phyloP scores from a whole-genome alignment of 306 rosid genomes.

The Mimosa pudica region DNA sequence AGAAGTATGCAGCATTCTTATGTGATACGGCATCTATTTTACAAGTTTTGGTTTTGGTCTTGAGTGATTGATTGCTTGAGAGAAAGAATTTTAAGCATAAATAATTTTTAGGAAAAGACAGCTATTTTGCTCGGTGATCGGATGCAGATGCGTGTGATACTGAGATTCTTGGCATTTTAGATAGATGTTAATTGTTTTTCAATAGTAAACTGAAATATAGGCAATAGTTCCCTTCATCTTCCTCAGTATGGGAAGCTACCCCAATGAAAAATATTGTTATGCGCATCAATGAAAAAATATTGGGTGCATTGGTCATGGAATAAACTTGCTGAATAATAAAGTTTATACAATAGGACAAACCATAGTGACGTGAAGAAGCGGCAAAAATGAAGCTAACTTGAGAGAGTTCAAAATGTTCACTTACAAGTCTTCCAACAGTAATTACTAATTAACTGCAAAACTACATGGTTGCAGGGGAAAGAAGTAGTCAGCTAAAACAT shows the following conservation, averaged over 20 bases:
- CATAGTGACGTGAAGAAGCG: constrained; percentile 8
- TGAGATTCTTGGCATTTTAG: neutral
- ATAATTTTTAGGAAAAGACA: neutral
- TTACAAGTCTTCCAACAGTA: constrained; percentile 10
- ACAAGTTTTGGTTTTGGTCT: neutral
- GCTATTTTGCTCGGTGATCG: neutral
- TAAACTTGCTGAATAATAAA: neutral
- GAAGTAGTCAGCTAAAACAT: constrained; percentile 23
- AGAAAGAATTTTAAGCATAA: neutral
- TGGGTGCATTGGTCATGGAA: neutral
- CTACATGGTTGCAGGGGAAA: constrained; percentile 5
- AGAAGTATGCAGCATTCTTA: neutral
- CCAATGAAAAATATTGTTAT: neutral
- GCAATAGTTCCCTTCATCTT: neutral
- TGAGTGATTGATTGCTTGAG: neutral
- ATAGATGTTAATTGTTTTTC: neutral
- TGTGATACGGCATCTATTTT: neutral
- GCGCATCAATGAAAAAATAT: neutral
- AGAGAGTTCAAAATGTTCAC: constrained; percentile 22
- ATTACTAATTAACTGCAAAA: neutral
- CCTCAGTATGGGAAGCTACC: neutral
- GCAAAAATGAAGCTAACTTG: constrained; percentile 1
- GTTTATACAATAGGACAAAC: neutral
- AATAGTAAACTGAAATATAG: too few species aligned
- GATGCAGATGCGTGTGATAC: neutral